These are phyloP conservation scores for Blastobotrys capitulatus DNA, from an alignment of 1,139 yeast species.

Conservation along the genomic window DNA sequence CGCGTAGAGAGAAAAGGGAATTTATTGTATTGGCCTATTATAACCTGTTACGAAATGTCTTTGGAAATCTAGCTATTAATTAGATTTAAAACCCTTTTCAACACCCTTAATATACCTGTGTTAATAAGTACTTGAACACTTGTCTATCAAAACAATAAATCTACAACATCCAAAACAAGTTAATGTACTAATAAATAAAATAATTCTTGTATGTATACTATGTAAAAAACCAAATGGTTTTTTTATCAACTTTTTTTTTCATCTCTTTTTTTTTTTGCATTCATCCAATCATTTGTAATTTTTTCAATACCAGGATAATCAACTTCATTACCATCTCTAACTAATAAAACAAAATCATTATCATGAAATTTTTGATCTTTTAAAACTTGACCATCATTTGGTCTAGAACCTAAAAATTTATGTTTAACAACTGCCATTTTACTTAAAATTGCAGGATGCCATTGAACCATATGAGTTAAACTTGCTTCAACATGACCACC, in stretches of 20 bases:
- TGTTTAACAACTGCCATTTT: constrained; percentile 62
- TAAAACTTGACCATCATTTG: constrained; percentile 24
- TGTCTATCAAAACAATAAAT: too few species aligned
- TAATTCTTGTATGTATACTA: too few species aligned
- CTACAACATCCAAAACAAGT: too few species aligned
- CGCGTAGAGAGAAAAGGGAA: too few species aligned
- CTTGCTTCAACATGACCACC: constrained; percentile 39
- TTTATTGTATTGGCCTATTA: too few species aligned
- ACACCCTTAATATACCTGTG: too few species aligned
- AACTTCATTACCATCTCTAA: constrained; percentile 23
- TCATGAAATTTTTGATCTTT: constrained; percentile 20
- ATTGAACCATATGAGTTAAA: constrained; percentile 71
- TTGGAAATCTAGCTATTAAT: too few species aligned
- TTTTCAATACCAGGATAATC: constrained; percentile 13
- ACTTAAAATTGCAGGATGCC: constrained; percentile 82
- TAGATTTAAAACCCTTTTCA: too few species aligned
- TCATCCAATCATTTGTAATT: constrained; percentile 18
- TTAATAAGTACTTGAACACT: too few species aligned
- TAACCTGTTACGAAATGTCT: too few species aligned
- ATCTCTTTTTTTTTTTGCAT: neutral
- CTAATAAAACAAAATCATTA: constrained; percentile 25
- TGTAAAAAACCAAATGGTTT: neutral
- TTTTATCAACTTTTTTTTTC: too few species aligned
- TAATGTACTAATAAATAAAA: neutral
- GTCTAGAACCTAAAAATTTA: constrained; percentile 21